Evolutionary conservation across 257 asterid species (phyloP).

Genomic region (Solanum peruvianum): DNA sequence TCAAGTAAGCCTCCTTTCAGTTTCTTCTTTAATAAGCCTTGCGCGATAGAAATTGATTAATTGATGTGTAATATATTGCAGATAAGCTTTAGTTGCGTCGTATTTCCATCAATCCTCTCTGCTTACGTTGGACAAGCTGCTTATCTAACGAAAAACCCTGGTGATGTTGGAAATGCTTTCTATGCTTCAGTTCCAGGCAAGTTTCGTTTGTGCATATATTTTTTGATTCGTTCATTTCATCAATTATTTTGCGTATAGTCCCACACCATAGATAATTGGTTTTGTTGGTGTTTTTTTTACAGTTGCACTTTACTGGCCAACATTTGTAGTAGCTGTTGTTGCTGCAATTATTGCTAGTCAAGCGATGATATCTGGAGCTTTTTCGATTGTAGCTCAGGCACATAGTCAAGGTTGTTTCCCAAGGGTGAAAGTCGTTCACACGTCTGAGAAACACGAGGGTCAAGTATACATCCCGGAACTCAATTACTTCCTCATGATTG

Average conservation of each 20-base stretch:
- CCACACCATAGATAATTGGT: background rate
- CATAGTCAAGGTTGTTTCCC: slow-evolving; percentile 54
- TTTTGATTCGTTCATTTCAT: background rate
- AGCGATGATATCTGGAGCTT: slow-evolving; percentile 58
- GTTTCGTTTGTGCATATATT: background rate
- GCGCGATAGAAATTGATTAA: background rate
- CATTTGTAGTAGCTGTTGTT: slow-evolving; percentile 51
- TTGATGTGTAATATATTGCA: background rate
- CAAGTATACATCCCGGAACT: slow-evolving; percentile 71
- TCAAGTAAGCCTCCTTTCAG: slow-evolving; percentile 26
- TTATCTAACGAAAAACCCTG: slow-evolving; percentile 37
- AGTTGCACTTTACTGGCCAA: slow-evolving; percentile 67
- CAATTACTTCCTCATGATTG: slow-evolving; percentile 59
- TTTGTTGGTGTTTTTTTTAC: background rate
- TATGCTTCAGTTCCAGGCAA: slow-evolving; percentile 47
- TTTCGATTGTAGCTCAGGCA: slow-evolving; percentile 53
- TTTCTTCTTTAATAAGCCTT: background rate
- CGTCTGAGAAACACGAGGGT: slow-evolving; percentile 54
- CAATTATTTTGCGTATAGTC: background rate
- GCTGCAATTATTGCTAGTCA: slow-evolving; percentile 82
- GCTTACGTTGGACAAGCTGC: slow-evolving; percentile 74
- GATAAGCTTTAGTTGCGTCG: slow-evolving; percentile 48
- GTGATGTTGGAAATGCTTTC: slow-evolving; percentile 23
- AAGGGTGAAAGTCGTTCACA: slow-evolving; percentile 58
- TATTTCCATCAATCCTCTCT: slow-evolving; percentile 35